Conservation (phyloP, 306 rosid species). For the Myrica gale region DNA sequence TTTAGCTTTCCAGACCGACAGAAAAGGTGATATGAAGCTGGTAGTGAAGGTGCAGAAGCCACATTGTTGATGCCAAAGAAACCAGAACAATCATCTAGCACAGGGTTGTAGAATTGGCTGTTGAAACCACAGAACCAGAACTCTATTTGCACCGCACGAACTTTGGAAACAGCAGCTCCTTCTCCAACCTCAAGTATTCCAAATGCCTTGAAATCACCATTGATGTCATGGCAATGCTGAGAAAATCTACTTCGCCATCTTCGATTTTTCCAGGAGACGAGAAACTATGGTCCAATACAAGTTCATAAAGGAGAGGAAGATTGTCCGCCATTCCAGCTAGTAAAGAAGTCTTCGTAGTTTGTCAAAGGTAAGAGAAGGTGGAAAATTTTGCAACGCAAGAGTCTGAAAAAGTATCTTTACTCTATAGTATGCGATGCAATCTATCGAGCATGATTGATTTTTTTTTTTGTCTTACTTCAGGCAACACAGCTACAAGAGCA, state of each 20-base stretch:
- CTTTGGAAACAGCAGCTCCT: not conserved
- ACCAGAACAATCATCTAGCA: constrained; percentile 2
- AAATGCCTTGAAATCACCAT: constrained; percentile 19
- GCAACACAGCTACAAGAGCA: constrained; percentile 2
- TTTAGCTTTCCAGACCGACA: constrained; percentile 3
- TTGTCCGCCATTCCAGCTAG: not conserved
- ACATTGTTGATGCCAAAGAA: not conserved
- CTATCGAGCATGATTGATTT: not conserved
- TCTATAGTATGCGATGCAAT: constrained; percentile 1
- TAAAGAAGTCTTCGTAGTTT: constrained; percentile 8
- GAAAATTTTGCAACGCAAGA: not conserved
- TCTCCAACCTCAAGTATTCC: constrained; percentile 5
- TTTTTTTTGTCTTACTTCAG: constrained; percentile 8
- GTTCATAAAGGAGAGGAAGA: constrained; percentile 8
- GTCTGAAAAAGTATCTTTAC: not conserved
- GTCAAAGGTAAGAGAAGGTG: constrained; percentile 1
- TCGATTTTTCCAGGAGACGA: not conserved
- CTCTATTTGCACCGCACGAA: not conserved
- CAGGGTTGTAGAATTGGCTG: not conserved
- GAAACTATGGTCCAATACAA: not conserved
- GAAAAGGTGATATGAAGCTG: constrained; percentile 17
- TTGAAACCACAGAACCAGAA: constrained; percentile 8
- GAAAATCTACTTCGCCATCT: constrained; percentile 5
- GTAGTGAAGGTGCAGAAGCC: constrained; percentile 24
- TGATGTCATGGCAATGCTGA: constrained; percentile 4